Base-by-base conservation (phyloP, 257 asterid genomes). In the Solanum pennellii region DNA sequence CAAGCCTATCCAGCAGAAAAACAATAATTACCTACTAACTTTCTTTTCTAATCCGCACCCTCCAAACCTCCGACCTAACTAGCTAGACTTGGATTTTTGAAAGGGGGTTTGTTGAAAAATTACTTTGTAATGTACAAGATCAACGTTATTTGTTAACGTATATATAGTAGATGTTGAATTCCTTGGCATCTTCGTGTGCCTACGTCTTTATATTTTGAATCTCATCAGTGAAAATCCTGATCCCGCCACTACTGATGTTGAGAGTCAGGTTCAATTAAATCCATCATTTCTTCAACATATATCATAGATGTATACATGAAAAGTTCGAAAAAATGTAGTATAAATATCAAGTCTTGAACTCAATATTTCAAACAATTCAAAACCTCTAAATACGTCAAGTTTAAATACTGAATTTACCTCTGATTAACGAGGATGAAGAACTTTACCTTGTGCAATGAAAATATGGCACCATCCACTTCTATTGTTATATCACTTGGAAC, bases 401-500 rank as follows among this genome's bases (percentile, higher is more conserved):
- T 74, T 39, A 37, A 74, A 39, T 74, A 11, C 29, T 39, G 29
- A 20, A 73, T 73, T 12, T 12, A 3, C 47, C 27, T 72, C 79
- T 33, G 25, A 33, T 56, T 72, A 37, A 3, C 1, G 1, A 73
- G 68, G 69, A 45, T 76, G 59, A 18, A 66, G 89, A 82, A 52
- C 15, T 89, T 92, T 88, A 92, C 98, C 97, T 97, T 96, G 85
- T 97, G 99, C 91, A 97, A 87, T 21, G 95, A 89, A 91, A 97
- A 95, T 62, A 93, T 89, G 62, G 90, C 93, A 13, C 99, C 99
- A 49, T 92, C 94, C 25, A 97, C 98, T 92, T 97, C 96, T 60
- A 97, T 94, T 2, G 93, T 92, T 88, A 96, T 95, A 88, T 97
- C 99, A 86, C 99, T 96, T 3, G 98, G 98, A 88, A 97, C 99